These are phyloP conservation scores for Paramecium tetraurelia DNA, from an alignment of 73 alveolate genomes.

Conservation along the genomic window DNA sequence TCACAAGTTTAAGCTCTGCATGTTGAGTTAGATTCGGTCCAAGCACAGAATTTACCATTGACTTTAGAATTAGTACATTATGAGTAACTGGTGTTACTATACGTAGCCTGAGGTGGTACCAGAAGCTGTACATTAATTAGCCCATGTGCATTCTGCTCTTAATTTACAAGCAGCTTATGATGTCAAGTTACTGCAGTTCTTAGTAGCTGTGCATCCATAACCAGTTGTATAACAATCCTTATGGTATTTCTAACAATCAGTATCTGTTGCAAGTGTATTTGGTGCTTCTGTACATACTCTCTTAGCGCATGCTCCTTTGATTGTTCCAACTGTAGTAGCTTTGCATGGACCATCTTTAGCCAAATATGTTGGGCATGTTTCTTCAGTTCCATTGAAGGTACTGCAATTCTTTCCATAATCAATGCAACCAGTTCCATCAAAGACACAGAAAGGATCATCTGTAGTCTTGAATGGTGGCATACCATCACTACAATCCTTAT, in stretches of 20 bases:
- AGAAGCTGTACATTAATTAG: not conserved
- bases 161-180: no score
- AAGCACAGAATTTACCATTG: not conserved
- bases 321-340: not conserved
- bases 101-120: not conserved
- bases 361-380: not conserved
- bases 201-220: not conserved
- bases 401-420: not conserved
- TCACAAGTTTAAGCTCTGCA: not conserved
- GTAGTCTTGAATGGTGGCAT: not conserved
- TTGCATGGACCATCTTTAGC: conserved; percentile 17
- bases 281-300: conserved; percentile 22
- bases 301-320: not conserved
- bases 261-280: not conserved
- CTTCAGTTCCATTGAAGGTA: not conserved
- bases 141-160: not conserved
- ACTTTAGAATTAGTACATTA: not conserved
- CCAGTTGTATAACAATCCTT: conserved; percentile 18
- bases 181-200: not conserved
- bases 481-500: not conserved
- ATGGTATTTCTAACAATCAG: not conserved
- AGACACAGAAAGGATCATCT: not conserved
- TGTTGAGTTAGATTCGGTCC: not conserved
- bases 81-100: not conserved
- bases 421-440: not conserved